Conservation (phyloP, 192 early-diverging fungal genomes). For the Coemansia asiatica region DNA sequence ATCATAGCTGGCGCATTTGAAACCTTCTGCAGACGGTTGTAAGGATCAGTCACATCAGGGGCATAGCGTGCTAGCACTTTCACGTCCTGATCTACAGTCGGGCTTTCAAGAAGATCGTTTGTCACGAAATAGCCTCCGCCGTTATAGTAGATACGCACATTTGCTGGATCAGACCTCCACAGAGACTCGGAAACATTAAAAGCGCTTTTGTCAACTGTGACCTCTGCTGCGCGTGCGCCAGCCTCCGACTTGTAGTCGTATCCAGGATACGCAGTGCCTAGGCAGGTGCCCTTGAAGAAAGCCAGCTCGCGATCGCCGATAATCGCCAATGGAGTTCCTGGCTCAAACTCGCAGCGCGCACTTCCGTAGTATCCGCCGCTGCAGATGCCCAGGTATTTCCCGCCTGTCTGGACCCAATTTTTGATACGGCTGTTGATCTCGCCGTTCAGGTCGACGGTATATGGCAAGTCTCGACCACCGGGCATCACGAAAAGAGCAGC, state of each 20-base stretch:
- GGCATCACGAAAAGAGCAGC: constrained; percentile 86
- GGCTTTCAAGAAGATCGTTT: constrained; percentile 15
- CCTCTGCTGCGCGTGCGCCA: constrained; percentile 65
- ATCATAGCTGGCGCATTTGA: constrained; percentile 62
- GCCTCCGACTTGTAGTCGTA: constrained; percentile 84
- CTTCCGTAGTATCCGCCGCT: constrained; percentile 87
- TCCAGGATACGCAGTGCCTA: constrained; percentile 75
- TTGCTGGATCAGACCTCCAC: constrained; percentile 47
- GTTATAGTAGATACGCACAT: constrained; percentile 64
- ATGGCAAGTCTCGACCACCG: constrained; percentile 85
- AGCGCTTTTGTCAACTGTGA: constrained; percentile 41
- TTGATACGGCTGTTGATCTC: constrained; percentile 62
- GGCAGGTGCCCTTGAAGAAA: constrained; percentile 67
- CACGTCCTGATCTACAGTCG: constrained; percentile 8
- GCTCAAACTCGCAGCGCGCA: constrained; percentile 75
- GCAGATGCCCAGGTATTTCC: constrained; percentile 89
- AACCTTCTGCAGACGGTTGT: constrained; percentile 26
- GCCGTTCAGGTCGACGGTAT: constrained; percentile 69
- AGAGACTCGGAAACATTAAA: constrained; percentile 23
- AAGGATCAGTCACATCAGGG: constrained; percentile 40
- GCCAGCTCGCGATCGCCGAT: constrained; percentile 71
- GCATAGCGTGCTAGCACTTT: constrained; percentile 47
- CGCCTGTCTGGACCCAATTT: constrained; percentile 71
- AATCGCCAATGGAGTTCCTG: constrained; percentile 62
- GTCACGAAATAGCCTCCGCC: constrained; percentile 70